phyloP scores from a whole-genome alignment of 2,329 filamentous ascomycete genomes.

The Nannizzia gypsea region DNA sequence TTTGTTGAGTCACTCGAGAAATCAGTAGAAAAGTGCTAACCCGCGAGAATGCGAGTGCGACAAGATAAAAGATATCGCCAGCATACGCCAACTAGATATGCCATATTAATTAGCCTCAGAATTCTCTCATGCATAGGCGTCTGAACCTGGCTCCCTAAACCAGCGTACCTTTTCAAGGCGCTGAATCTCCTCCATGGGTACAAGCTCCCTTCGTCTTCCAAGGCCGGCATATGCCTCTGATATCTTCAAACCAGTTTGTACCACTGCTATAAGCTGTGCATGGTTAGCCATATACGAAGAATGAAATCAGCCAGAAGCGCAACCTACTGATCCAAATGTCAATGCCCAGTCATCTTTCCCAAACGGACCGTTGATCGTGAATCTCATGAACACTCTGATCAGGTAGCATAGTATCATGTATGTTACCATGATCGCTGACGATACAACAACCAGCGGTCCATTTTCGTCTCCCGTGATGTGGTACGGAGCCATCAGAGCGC shows the following conservation, averaged over 20 bases:
- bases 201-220: slow-evolving; percentile 8
- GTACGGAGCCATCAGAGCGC: slow-evolving; percentile 6
- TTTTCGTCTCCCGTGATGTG: slow-evolving; percentile 13
- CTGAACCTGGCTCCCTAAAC: not conserved
- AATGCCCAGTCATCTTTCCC: slow-evolving; percentile 13
- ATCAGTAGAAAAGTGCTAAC: slow-evolving; percentile 12
- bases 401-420: slow-evolving; percentile 14
- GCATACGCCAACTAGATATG: slow-evolving; percentile 13
- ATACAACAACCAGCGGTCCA: slow-evolving; percentile 13
- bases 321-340: slow-evolving; percentile 10
- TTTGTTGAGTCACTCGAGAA: slow-evolving; percentile 13
- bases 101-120: not conserved
- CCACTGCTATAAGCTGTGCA: slow-evolving; percentile 10
- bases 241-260: slow-evolving; percentile 13
- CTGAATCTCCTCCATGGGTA: slow-evolving; percentile 2
- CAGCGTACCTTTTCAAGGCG: slow-evolving; percentile 10
- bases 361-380: slow-evolving; percentile 15
- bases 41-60: slow-evolving; percentile 13
- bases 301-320: no score
- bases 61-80: slow-evolving; percentile 13
- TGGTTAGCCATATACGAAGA: not conserved
- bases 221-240: slow-evolving; percentile 12
- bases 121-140: no score
- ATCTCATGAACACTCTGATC: slow-evolving; percentile 11
- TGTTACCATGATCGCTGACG: slow-evolving; percentile 11